Percentiles rank a stretch among this genome's conserved stretches.
These are phyloP conservation scores for Apiotrichum sp. DNA, from an alignment of 1,284 basidiomycete genomes.

Conservation along the genomic window DNA sequence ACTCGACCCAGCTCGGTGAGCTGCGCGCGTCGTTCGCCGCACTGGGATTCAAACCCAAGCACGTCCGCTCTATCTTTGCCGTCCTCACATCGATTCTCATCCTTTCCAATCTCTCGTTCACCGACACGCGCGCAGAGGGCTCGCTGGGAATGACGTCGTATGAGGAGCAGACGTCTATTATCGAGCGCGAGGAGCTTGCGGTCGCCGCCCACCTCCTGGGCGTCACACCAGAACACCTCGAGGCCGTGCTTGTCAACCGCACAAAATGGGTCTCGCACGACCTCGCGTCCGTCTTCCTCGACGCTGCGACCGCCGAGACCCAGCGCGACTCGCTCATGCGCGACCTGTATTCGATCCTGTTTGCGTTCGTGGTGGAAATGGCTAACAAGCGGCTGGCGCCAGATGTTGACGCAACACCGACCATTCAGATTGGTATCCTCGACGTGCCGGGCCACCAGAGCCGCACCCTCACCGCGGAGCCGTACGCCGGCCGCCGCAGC, in stretches of 20 bases:
- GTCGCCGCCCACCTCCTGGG: slow-evolving; percentile 63
- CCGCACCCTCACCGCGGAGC: slow-evolving; percentile 58
- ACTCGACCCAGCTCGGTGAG: slow-evolving; percentile 74
- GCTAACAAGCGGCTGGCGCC: slow-evolving; percentile 69
- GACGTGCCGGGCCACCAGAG: slow-evolving; percentile 80
- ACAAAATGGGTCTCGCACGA: slow-evolving; percentile 83
- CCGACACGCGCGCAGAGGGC: slow-evolving; percentile 47
- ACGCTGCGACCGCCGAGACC: slow-evolving; percentile 60
- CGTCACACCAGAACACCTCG: slow-evolving; percentile 67
- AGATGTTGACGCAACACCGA: slow-evolving; percentile 17
- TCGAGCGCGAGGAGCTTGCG: slow-evolving; percentile 54
- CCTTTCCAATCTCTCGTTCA: slow-evolving; percentile 76
- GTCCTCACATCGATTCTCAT: slow-evolving; percentile 75
- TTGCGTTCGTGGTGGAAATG: slow-evolving; percentile 83
- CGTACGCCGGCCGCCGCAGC: slow-evolving; percentile 14
- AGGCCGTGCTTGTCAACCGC: slow-evolving; percentile 70
- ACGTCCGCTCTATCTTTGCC: slow-evolving; percentile 71
- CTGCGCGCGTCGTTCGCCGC: slow-evolving; percentile 70
- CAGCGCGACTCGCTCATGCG: slow-evolving; percentile 76
- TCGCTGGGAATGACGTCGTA: slow-evolving; percentile 25
- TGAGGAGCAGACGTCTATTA: slow-evolving; percentile 31
- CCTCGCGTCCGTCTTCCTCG: slow-evolving; percentile 72
- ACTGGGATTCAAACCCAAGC: slow-evolving; percentile 84
- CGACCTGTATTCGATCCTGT: slow-evolving; percentile 84
- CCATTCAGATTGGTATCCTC: slow-evolving; percentile 66